A percentile compares a stretch with the other conserved stretches of the same genome.
These are phyloP conservation scores for Coemansia reversa DNA, from an alignment of 192 early-diverging fungal genomes.

Conservation along the genomic window DNA sequence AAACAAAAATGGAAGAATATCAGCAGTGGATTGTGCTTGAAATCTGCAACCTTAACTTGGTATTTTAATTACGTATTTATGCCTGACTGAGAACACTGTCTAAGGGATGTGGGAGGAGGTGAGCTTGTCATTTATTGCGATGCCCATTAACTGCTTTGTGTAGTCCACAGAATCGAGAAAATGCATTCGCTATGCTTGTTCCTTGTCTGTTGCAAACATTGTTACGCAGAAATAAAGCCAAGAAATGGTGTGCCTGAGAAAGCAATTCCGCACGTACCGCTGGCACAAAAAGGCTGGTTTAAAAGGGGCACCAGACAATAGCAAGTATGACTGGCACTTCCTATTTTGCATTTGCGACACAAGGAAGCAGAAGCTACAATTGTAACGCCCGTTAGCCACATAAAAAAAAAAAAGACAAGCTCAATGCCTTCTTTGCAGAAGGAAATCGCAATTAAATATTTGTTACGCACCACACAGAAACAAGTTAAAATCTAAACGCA, in stretches of 20 bases:
- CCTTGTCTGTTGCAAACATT: background rate
- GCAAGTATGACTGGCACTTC: background rate
- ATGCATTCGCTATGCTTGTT: background rate
- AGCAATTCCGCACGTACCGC: background rate
- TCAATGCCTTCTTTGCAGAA: background rate
- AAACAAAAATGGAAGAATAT: background rate
- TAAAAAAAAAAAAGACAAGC: background rate
- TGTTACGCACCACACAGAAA: background rate
- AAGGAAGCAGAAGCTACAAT: background rate
- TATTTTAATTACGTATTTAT: background rate
- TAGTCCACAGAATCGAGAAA: background rate
- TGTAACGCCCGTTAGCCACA: background rate
- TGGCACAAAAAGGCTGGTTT: background rate
- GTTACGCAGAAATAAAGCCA: background rate
- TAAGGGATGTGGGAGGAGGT: background rate
- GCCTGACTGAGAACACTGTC: background rate
- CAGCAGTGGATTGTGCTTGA: background rate
- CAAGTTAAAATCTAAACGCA: conserved; percentile 6
- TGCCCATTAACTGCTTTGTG: background rate
- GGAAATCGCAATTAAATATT: background rate
- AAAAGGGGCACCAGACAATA: background rate
- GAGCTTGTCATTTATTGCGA: background rate
- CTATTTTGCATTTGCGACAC: background rate
- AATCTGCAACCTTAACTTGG: background rate
- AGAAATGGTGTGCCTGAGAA: background rate